Base-by-base conservation (phyloP, 495 filamentous ascomycete species). In the Penicillium flavigenum region DNA sequence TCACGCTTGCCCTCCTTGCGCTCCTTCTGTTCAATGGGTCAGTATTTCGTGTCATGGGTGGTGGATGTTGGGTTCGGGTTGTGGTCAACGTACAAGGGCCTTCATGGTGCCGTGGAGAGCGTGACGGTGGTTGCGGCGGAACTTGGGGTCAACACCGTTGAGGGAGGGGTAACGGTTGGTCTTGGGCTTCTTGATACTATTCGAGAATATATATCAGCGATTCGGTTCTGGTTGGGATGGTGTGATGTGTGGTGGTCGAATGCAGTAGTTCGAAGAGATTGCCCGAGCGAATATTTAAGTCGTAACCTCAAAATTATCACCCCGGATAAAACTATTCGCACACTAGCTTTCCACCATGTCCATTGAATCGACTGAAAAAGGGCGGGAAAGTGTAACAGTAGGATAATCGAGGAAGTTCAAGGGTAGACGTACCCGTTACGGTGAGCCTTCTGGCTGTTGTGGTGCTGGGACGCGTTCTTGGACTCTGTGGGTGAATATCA, bases 111-210 rank as follows among this genome's bases (percentile, higher is more conserved):
- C 94, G 80, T 97, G 95, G 31, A 97, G 90, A 73, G 95, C 95
- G 86, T 98, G 92, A 72, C 91, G 89, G 82, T 98, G 95, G 83
- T 98, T 98, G 79, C 94, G 86, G 77, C 94, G 88, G 86, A 98
- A 98, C 86, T 98, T 98, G 74, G 94, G 91, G 82, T 98, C 94
- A 72, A 93, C 96, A 74, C 94, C 94, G 70, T 96, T 96, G 66
- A 98, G 86, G 71, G 93, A 97, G 63, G 95, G 94, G 82, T 98
- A 98, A 83, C 94, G 84, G 80, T 92, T 84, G 75, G 94, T 98
- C 85, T 96, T 98, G 46, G 95, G 95, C 87, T 96, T 97, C 89
- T 98, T 98, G 87, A 98, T 98, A 82, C 94, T 96, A 76, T 72
- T 71, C 48, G 49, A 20, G 57, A 48, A 58, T 57, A 45, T 32